Conservation (phyloP, 805 yeast genomes). For the Lachancea kluyveri region DNA sequence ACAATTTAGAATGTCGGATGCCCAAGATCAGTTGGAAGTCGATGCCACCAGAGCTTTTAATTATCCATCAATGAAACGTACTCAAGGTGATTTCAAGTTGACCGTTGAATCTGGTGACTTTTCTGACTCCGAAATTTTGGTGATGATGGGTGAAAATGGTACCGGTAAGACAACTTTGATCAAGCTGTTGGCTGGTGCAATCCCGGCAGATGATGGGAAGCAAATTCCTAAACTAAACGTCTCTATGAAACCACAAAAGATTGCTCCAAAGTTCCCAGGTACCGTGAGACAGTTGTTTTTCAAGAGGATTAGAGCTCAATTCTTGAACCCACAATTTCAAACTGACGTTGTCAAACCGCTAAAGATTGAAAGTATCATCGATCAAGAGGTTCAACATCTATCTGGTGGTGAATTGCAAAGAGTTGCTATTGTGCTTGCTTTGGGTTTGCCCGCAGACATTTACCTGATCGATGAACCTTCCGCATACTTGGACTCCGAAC, state of each 20-base stretch:
- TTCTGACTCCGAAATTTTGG: constrained; percentile 93
- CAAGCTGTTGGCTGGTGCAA: constrained; percentile 88
- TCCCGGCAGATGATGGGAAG: constrained; percentile 79
- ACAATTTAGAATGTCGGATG: constrained; percentile 89
- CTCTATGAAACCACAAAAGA: constrained; percentile 98
- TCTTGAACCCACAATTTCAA: constrained; percentile 95
- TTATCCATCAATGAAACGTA: constrained; percentile 81
- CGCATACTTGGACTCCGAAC: constrained; percentile 98
- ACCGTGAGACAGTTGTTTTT: constrained; percentile 96
- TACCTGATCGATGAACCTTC: constrained; percentile 98
- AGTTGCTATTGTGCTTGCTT: constrained; percentile 92
- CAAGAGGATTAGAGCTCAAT: constrained; percentile 91
- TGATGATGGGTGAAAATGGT: constrained; percentile 99
- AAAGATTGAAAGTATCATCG: constrained; percentile 87
- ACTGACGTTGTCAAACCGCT: constrained; percentile 96
- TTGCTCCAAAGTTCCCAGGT: constrained; percentile 98
- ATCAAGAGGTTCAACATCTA: constrained; percentile 94
- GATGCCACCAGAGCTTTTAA: constrained; percentile 75
- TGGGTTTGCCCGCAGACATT: constrained; percentile 93
- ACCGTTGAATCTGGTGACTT: constrained; percentile 81
- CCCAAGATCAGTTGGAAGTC: constrained; percentile 64
- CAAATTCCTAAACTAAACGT: constrained; percentile 85
- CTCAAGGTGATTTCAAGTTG: constrained; percentile 94
- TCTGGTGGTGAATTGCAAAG: constrained; percentile 99
- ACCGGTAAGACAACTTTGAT: constrained; percentile 99